Conservation (phyloP, 2,329 filamentous ascomycete species). For the Pyrenochaeta sp. region DNA sequence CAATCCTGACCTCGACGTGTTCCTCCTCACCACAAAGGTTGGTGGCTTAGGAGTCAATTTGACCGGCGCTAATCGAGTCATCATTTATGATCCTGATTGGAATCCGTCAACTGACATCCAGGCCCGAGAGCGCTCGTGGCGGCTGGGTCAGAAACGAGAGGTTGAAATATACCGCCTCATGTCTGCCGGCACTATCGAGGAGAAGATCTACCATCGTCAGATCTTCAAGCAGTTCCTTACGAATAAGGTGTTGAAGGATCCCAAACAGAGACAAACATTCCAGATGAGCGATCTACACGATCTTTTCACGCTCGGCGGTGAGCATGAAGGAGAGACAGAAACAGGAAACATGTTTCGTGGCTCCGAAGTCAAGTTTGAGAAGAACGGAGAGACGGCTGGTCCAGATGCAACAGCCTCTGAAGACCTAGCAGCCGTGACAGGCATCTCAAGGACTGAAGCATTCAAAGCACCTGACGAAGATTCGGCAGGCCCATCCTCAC, state of each 20-base stretch:
- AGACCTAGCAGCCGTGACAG: constrained; percentile 48
- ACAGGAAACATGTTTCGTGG: constrained; percentile 87
- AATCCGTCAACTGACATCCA: constrained; percentile 97
- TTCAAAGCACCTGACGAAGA: constrained; percentile 44
- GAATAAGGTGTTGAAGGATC: constrained; percentile 94
- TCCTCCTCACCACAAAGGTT: constrained; percentile 93
- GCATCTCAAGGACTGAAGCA: constrained; percentile 55
- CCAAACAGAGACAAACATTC: constrained; percentile 90
- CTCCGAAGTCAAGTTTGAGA: constrained; percentile 74
- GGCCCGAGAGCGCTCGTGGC: constrained; percentile 93
- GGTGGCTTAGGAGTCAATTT: constrained; percentile 93
- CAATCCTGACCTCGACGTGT: constrained; percentile 79
- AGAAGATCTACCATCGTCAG: constrained; percentile 98
- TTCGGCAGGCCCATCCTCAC: constrained; percentile 6
- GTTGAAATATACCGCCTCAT: constrained; percentile 98
- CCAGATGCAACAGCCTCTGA: constrained; percentile 31
- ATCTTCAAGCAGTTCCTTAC: constrained; percentile 98
- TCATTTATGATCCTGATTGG: constrained; percentile 99
- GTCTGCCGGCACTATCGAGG: constrained; percentile 96
- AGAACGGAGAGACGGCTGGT: constrained; percentile 29
- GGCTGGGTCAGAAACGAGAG: constrained; percentile 90
- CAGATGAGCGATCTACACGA: constrained; percentile 90
- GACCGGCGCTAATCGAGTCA: constrained; percentile 92
- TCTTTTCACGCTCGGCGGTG: constrained; percentile 79
- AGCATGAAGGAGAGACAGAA: constrained; percentile 75